A percentile compares a stretch with the other conserved stretches of the same genome.
Conservation (phyloP, 306 rosid species). For the Medicago ruthenica region DNA sequence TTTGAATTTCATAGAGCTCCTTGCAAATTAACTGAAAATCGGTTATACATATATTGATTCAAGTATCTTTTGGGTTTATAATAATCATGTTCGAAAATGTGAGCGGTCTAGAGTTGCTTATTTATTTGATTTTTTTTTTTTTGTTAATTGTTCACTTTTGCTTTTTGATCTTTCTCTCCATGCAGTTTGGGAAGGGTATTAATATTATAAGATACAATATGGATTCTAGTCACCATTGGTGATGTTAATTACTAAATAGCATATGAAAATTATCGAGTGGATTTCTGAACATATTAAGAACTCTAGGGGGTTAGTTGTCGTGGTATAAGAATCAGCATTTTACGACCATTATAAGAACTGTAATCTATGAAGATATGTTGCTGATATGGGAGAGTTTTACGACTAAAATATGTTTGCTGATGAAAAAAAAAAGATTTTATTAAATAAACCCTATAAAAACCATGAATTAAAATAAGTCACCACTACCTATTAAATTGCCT, state of each 20-base stretch:
- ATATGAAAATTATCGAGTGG: neutral
- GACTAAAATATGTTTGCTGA: neutral
- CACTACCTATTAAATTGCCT: neutral
- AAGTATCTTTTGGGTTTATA: no score
- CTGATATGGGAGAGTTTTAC: no score
- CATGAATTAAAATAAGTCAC: neutral
- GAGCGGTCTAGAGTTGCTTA: no score
- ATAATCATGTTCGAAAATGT: no score
- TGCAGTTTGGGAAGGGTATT: no score
- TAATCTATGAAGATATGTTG: neutral
- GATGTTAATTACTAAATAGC: neutral
- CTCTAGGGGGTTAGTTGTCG: neutral
- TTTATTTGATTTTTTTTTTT: no score
- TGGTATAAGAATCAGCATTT: no score
- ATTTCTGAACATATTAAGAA: neutral
- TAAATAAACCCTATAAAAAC: neutral
- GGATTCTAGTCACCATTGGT: no score
- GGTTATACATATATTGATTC: neutral
- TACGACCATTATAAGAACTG: no score
- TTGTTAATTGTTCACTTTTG: no score
- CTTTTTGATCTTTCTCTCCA: no score
- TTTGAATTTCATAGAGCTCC: neutral
- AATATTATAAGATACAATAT: no score
- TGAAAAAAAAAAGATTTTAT: neutral
- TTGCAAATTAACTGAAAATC: neutral